These are phyloP conservation scores for Macrolepiota fuliginosa DNA, from an alignment of 768 basidiomycete species.

Conservation along the genomic window DNA sequence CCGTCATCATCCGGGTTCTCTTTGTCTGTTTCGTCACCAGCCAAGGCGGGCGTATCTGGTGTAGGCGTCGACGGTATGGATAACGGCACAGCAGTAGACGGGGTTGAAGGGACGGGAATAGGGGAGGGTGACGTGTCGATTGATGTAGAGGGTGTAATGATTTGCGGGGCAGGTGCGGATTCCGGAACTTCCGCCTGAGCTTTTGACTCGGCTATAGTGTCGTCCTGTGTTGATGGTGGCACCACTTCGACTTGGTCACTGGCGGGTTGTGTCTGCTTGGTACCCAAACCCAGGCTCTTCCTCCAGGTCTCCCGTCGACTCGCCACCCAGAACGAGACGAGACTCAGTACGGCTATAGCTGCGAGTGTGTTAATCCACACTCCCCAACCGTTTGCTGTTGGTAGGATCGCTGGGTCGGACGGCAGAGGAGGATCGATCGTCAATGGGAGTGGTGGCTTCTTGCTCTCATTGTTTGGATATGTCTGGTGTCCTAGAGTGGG, in stretches of 20 bases:
- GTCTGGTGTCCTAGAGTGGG: not conserved
- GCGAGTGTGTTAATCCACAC: too few species aligned
- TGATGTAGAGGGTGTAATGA: not conserved
- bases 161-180: not conserved
- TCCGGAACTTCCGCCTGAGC: not conserved
- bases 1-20: conserved; percentile 27
- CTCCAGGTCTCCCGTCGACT: not conserved
- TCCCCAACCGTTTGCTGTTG: conserved; percentile 12
- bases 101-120: not conserved
- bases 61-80: not conserved
- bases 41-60: conserved; percentile 22
- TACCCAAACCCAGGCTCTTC: not conserved
- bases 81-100: not conserved
- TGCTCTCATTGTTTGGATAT: not conserved
- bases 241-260: not conserved
- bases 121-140: not conserved
- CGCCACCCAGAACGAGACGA: conserved; percentile 18
- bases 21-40: conserved; percentile 60
- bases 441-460: not conserved
- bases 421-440: conserved; percentile 10
- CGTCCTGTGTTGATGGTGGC: not conserved
- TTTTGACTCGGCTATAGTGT: too few species aligned
- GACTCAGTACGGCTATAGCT: conserved; percentile 12
- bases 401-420: not conserved
- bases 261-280: not conserved